phyloP scores from a whole-genome alignment of 768 basidiomycete genomes.

The Daedaleopsis sinensis region DNA sequence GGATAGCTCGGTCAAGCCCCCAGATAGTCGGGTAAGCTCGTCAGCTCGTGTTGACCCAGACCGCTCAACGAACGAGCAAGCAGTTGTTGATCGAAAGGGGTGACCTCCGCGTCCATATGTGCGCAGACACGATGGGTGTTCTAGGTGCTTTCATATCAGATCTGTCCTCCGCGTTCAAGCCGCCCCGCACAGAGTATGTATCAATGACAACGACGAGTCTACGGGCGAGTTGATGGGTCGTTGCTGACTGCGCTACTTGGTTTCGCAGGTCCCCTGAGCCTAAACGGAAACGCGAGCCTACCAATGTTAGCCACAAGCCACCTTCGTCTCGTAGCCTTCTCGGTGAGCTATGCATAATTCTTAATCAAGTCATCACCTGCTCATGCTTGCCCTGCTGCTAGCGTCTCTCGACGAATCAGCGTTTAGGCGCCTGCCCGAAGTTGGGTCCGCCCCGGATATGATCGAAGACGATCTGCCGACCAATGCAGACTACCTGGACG shows the following conservation, averaged over 20 bases:
- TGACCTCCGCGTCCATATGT: constrained; percentile 64
- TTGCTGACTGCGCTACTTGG: no score
- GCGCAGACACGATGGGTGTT: constrained; percentile 74
- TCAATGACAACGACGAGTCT: no score
- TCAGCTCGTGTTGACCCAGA: not conserved
- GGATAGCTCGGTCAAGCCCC: constrained; percentile 11
- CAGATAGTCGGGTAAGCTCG: constrained; percentile 43
- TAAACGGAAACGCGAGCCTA: constrained; percentile 23
- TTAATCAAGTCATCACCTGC: not conserved
- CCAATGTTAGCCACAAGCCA: constrained; percentile 14
- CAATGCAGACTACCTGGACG: constrained; percentile 87
- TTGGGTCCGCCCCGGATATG: constrained; percentile 84
- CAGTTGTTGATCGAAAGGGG: constrained; percentile 62
- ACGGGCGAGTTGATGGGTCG: no score
- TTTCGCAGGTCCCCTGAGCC: constrained; percentile 2
- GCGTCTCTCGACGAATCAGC: constrained; percentile 84
- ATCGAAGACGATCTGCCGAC: constrained; percentile 89
- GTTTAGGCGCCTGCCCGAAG: constrained; percentile 72
- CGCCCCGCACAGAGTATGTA: constrained; percentile 29
- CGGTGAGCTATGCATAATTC: constrained; percentile 23
- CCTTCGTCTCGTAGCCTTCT: constrained; percentile 26
- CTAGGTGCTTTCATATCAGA: constrained; percentile 59
- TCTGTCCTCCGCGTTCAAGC: constrained; percentile 46
- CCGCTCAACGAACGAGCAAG: not conserved
- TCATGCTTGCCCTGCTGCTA: constrained; percentile 29